Conservation (phyloP, 352 stramenopile species). For the Phytopythium mirpurense region DNA sequence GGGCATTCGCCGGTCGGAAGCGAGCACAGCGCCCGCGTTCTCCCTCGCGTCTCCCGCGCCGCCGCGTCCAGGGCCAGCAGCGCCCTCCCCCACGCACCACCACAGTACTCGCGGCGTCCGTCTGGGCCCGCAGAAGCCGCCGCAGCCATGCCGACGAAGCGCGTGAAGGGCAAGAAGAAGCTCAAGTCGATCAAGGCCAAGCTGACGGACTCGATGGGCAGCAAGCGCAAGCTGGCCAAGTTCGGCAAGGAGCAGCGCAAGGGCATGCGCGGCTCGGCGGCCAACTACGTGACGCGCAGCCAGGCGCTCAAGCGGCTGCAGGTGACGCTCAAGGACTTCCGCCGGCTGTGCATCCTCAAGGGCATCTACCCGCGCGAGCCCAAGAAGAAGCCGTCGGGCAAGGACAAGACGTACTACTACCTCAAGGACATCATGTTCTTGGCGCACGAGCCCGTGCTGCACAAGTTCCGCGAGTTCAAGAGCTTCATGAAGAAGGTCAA, state of each 20-base stretch:
- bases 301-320: slow-evolving; percentile 94
- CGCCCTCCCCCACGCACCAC: not conserved
- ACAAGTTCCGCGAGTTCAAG: slow-evolving; percentile 98
- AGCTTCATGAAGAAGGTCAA: slow-evolving; percentile 98
- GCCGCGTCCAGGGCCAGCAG: not conserved
- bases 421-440: slow-evolving; percentile 98
- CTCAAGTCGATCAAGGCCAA: slow-evolving; percentile 90
- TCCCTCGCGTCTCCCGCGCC: not conserved
- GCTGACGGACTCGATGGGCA: slow-evolving; percentile 79
- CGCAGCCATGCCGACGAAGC: slow-evolving; percentile 72
- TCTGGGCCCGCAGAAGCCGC: not conserved
- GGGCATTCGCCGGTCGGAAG: slow-evolving; percentile 23
- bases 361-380: slow-evolving; percentile 98
- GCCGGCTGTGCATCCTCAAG: slow-evolving; percentile 98
- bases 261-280: slow-evolving; percentile 69
- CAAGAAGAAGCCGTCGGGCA: slow-evolving; percentile 91
- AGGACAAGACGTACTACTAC: slow-evolving; percentile 99
- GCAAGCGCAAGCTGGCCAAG: slow-evolving; percentile 75
- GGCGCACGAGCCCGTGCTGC: slow-evolving; percentile 96
- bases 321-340: slow-evolving; percentile 98
- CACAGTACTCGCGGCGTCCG: not conserved
- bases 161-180: slow-evolving; percentile 88
- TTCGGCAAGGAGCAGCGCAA: slow-evolving; percentile 85
- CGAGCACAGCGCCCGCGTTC: not conserved
- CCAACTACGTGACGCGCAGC: slow-evolving; percentile 95